A percentile compares a stretch with the other conserved stretches of the same genome.
Evolutionary conservation across 2,329 filamentous ascomycete species (phyloP).

Genomic region (Paecilomyces niveus): DNA sequence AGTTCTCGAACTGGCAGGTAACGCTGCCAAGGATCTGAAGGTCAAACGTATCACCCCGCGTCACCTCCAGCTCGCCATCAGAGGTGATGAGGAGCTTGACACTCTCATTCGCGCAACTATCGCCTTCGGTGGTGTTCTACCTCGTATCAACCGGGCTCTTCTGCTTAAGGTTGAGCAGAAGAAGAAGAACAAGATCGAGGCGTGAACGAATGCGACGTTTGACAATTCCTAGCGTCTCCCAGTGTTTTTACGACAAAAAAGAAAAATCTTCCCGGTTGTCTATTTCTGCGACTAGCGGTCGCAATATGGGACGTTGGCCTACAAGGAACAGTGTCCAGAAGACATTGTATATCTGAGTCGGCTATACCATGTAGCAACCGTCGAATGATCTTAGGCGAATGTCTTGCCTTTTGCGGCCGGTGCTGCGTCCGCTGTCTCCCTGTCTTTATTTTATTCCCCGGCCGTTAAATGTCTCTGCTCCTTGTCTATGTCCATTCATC

Average conservation of each 20-base stretch:
- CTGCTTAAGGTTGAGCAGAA: slow-evolving; percentile 95
- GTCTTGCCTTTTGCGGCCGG: background rate
- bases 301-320: background rate
- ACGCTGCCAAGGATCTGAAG: slow-evolving; percentile 98
- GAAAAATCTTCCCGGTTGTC: background rate
- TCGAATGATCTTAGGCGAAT: background rate
- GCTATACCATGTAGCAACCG: background rate
- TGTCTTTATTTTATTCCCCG: background rate
- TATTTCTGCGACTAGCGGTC: background rate
- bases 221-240: background rate
- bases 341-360: background rate
- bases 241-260: background rate
- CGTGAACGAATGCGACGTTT: slow-evolving; percentile 19
- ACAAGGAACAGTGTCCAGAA: background rate
- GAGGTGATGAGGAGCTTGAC: slow-evolving; percentile 96
- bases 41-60: slow-evolving; percentile 99
- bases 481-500: slow-evolving; percentile 8
- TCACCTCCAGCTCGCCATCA: slow-evolving; percentile 95
- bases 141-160: slow-evolving; percentile 96
- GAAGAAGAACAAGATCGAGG: slow-evolving; percentile 67
- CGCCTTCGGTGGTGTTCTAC: slow-evolving; percentile 94
- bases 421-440: background rate
- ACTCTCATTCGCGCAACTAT: slow-evolving; percentile 96
- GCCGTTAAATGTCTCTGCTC: background rate
- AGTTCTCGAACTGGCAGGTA: slow-evolving; percentile 95